A percentile compares a stretch with the other conserved stretches of the same genome.
Conservation (phyloP, 2,329 filamentous ascomycete species). For the Aspergillus quadricinctus region DNA sequence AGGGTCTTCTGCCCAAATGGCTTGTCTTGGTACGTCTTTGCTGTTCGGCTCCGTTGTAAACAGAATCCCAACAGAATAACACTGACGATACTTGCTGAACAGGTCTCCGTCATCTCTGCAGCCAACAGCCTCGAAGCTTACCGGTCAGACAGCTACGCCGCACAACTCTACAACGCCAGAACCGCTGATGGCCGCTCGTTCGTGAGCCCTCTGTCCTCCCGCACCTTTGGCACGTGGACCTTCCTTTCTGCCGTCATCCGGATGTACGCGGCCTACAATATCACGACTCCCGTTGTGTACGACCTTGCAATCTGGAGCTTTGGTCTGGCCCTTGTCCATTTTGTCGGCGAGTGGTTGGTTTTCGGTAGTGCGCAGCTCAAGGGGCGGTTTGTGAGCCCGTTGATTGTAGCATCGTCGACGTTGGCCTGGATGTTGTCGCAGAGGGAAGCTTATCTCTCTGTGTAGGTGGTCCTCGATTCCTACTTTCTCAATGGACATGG, state of each 20-base stretch:
- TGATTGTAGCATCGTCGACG: constrained; percentile 53
- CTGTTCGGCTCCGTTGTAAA: neutral
- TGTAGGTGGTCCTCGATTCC: constrained; percentile 16
- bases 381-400: constrained; percentile 55
- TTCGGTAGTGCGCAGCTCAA: constrained; percentile 71
- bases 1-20: constrained; percentile 60
- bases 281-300: constrained; percentile 68
- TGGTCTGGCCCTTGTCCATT: constrained; percentile 71
- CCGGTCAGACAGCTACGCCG: constrained; percentile 71
- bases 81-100: constrained; percentile 4
- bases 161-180: constrained; percentile 69
- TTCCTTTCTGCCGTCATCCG: constrained; percentile 72
- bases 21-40: constrained; percentile 54
- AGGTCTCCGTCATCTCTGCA: constrained; percentile 80
- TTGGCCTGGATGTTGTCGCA: constrained; percentile 63
- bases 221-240: constrained; percentile 86
- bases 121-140: constrained; percentile 85
- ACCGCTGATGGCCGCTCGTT: constrained; percentile 49
- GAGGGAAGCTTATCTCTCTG: constrained; percentile 31
- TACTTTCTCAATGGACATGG: neutral
- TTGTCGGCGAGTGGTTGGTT: constrained; percentile 72
- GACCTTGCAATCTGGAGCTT: constrained; percentile 80
- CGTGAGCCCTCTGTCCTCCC: constrained; percentile 70
- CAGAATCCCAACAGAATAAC: neutral
- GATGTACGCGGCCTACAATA: constrained; percentile 78